Evolutionary conservation across 2,329 filamentous ascomycete genomes (phyloP), one percentile per base, ranked within the genome.

Genomic region (Metarhizium rileyi): DNA sequence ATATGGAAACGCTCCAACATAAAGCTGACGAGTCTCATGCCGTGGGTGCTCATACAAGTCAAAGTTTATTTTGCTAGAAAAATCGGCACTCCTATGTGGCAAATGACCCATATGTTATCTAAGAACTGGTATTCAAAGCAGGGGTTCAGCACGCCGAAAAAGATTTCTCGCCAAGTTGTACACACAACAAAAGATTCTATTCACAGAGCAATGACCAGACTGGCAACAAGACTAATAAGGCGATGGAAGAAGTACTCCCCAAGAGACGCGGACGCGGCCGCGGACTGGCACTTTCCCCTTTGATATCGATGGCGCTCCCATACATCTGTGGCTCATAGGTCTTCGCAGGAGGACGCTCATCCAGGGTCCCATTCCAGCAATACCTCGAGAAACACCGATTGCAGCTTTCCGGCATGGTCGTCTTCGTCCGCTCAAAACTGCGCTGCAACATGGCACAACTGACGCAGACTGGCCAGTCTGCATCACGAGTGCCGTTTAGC

Each of bases 291-390:
- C n/a, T 22, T 25, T 25, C 25, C 12, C 38, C 38, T 14, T 43
- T 42, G 25, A 42, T 18, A n/a, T 48, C 36, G 3, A 48, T 28
- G 26, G 20, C 22, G 1, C 36, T n/a, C 8, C 36, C 36, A 18
- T 30, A 49, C 18, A 41, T 18, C 40, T 36, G 27, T 7, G 47
- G 47, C 25, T 33, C 27, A 12, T 44, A 49, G 5, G 10, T 23
- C 8, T 33, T 38, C 5, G 22, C 23, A 16, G 40, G 40, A 5
- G 42, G 40, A 7, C 47, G 40, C 40, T 64, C 63, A 18, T 64
- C 64, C 27, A 67, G 51, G 20, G 80, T 87, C 20, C 93, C 93
- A 64, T 96, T 80, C 91, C 93, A 98, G 77, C 93, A 98, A 71
- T 96, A 96, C 22, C 73, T 67, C 12, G 72, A 57, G 67, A 96